phyloP scores from a whole-genome alignment of 169 alveolate genomes.

The Eimeria sp. region DNA sequence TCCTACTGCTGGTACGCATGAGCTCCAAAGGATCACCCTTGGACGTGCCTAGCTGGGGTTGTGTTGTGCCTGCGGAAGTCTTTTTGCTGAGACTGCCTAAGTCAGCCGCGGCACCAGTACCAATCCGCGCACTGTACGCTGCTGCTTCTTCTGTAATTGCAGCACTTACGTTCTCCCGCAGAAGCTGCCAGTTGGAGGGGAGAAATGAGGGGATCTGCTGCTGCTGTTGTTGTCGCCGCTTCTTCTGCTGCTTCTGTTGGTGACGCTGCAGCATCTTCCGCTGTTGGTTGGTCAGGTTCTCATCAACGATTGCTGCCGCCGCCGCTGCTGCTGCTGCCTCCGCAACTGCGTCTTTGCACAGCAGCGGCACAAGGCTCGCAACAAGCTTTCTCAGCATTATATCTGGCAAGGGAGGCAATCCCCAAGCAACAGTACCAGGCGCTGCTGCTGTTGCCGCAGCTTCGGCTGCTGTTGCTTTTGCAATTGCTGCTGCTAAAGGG shows the following conservation, averaged over 20 bases:
- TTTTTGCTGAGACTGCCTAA: not conserved
- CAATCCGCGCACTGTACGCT: slow-evolving; percentile 39
- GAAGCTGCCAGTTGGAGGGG: slow-evolving; percentile 53
- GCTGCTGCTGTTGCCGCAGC: slow-evolving; percentile 40
- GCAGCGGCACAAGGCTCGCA: slow-evolving; percentile 48
- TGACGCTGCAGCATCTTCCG: slow-evolving; percentile 70
- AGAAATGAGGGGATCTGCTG: slow-evolving; percentile 51
- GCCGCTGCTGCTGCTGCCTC: slow-evolving; percentile 69
- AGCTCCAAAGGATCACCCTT: slow-evolving; percentile 54
- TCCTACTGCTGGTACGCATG: slow-evolving; percentile 23
- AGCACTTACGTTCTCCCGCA: slow-evolving; percentile 34
- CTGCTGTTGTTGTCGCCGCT: slow-evolving; percentile 58
- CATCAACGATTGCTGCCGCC: slow-evolving; percentile 60
- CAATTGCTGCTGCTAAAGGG: slow-evolving; percentile 39
- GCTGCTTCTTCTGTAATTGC: slow-evolving; percentile 45
- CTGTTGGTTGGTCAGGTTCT: slow-evolving; percentile 60
- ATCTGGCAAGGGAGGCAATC: slow-evolving; percentile 55
- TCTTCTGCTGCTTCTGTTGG: slow-evolving; percentile 69
- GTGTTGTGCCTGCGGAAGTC: not conserved
- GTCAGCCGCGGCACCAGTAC: slow-evolving; percentile 20
- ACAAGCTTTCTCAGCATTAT: slow-evolving; percentile 43
- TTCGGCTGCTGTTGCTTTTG: slow-evolving; percentile 54
- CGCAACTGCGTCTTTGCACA: slow-evolving; percentile 57
- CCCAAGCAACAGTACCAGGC: slow-evolving; percentile 59
- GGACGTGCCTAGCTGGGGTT: not conserved